Evolutionary conservation across 164 flowering plant species (phyloP).

Genomic region (Umbellularia californica): DNA sequence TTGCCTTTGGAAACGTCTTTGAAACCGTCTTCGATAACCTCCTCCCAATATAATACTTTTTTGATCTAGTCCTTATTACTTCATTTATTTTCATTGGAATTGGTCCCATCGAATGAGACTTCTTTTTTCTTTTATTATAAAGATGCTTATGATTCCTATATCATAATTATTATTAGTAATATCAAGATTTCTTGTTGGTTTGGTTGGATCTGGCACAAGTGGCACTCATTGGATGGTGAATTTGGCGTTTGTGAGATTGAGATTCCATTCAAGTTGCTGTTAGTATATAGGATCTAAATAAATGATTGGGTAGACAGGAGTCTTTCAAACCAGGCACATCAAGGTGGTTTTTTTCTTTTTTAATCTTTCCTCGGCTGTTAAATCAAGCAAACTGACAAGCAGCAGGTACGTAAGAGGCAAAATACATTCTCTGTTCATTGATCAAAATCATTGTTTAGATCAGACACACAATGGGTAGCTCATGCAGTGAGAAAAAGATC

Average conservation of each 20-base stretch:
- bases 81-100: background rate
- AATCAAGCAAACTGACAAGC: background rate
- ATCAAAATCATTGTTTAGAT: background rate
- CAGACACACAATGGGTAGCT: background rate
- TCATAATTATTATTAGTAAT: no score
- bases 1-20: conserved; percentile 12
- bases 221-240: background rate
- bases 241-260: background rate
- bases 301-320: background rate
- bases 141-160: background rate
- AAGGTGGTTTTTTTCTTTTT: no score
- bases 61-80: background rate
- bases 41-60: background rate
- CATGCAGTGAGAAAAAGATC: background rate
- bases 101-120: background rate
- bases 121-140: background rate
- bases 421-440: no score
- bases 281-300: no score
- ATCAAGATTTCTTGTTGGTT: no score
- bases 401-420: background rate
- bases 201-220: no score
- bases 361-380: background rate
- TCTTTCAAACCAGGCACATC: background rate
- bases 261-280: background rate
- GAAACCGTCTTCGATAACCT: background rate